Conservation (phyloP, 2,329 filamentous ascomycete species). For the Emmonsiellopsis sp. region DNA sequence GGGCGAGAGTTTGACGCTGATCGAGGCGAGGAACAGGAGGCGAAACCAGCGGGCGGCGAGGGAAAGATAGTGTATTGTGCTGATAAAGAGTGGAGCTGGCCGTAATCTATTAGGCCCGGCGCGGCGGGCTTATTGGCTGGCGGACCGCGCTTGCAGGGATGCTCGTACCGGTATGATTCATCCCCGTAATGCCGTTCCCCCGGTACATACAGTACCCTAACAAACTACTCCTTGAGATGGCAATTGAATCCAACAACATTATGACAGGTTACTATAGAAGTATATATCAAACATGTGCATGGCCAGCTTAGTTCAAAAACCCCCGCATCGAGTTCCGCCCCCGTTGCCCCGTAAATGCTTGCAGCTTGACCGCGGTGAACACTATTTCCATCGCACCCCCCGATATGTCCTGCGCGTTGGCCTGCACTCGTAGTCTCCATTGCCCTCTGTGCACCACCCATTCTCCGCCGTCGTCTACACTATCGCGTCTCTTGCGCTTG, state of each 20-base stretch:
- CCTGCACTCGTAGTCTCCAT: constrained; percentile 61
- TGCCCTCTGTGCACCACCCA: constrained; percentile 62
- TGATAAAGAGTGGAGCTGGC: neutral
- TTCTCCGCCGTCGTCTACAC: constrained; percentile 25
- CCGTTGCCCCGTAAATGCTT: constrained; percentile 58
- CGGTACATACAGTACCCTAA: neutral
- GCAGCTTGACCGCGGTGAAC: constrained; percentile 65
- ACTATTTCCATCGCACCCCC: constrained; percentile 55
- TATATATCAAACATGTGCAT: neutral
- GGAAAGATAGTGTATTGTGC: neutral
- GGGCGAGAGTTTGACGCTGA: neutral
- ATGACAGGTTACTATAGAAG: too few species aligned
- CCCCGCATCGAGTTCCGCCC: constrained; percentile 55
- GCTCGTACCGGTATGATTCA: neutral
- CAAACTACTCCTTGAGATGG: neutral
- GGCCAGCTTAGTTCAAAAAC: constrained; percentile 43
- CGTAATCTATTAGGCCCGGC: neutral
- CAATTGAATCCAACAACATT: too few species aligned
- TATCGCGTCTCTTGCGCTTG: constrained; percentile 39
- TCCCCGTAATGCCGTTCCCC: neutral
- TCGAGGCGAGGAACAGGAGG: neutral
- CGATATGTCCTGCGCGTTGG: constrained; percentile 24
- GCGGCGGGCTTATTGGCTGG: neutral
- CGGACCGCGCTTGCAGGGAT: neutral
- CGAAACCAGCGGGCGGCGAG: neutral